Conservation (phyloP, 2,329 filamentous ascomycete genomes). For the Grosmannia penicillata region DNA sequence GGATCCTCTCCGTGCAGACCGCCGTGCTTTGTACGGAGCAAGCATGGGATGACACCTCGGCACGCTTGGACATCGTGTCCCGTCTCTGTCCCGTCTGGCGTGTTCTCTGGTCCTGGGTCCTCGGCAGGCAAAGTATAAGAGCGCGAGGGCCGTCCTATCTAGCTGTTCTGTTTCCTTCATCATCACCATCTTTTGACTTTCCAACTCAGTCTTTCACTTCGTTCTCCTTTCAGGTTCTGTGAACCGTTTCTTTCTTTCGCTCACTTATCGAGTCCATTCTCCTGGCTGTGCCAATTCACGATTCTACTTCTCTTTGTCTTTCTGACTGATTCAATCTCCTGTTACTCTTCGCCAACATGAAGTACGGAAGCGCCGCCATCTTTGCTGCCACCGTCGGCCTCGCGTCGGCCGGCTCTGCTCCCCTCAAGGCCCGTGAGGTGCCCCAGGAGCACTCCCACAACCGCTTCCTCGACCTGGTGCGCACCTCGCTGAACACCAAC, state of each 20-base stretch:
- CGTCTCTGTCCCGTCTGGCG: no score
- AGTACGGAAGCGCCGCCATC: constrained; percentile 1
- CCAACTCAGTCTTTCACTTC: neutral
- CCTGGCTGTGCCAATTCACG: neutral
- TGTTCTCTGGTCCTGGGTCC: no score
- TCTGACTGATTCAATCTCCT: neutral
- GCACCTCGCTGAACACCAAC: constrained; percentile 23
- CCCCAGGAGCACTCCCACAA: constrained; percentile 38
- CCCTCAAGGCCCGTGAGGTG: constrained; percentile 25
- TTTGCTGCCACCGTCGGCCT: constrained; percentile 7
- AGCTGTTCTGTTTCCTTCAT: neutral
- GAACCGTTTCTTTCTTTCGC: constrained; percentile 11
- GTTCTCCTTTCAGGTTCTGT: constrained; percentile 9
- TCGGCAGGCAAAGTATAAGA: no score
- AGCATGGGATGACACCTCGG: no score
- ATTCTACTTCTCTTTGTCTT: neutral
- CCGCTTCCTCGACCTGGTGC: constrained; percentile 23
- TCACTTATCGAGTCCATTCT: neutral
- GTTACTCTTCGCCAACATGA: neutral
- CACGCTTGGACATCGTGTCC: no score
- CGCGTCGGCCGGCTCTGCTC: constrained; percentile 6
- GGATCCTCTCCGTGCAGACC: no score
- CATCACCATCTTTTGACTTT: neutral
- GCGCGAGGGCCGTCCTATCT: no score
- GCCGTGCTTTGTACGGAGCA: no score